phyloP scores from a whole-genome alignment of 2,329 filamentous ascomycete species.

The Fusarium vanettenii region DNA sequence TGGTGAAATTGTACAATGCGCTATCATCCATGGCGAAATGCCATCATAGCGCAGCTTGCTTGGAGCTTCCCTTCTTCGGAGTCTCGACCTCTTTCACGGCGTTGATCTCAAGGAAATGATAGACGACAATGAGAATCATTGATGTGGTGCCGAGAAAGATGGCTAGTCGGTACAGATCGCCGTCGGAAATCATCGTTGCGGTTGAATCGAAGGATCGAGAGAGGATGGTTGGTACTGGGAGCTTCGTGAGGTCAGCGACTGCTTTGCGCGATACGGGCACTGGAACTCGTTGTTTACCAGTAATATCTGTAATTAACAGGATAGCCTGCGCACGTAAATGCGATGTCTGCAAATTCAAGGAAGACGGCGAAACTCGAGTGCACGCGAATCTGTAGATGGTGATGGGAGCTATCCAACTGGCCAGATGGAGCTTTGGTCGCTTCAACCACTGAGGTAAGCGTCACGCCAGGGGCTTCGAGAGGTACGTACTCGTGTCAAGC shows the following conservation, averaged over 20 bases:
- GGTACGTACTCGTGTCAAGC: constrained; percentile 36
- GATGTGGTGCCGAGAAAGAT: constrained; percentile 91
- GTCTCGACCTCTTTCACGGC: constrained; percentile 51
- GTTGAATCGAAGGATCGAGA: constrained; percentile 7
- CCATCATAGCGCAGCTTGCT: constrained; percentile 31
- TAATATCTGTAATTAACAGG: background rate
- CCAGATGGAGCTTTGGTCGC: constrained; percentile 43
- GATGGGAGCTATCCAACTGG: constrained; percentile 39
- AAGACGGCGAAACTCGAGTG: background rate
- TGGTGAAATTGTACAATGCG: constrained; percentile 27
- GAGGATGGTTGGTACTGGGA: constrained; percentile 5
- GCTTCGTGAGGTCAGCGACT: constrained; percentile 29
- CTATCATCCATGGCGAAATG: constrained; percentile 1
- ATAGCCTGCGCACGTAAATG: background rate
- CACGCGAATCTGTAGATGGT: constrained; percentile 17
- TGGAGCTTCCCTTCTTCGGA: constrained; percentile 20
- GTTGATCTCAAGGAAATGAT: constrained; percentile 97
- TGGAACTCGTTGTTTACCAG: constrained; percentile 1
- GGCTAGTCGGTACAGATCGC: constrained; percentile 89
- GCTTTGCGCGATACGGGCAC: background rate
- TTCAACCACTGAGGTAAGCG: constrained; percentile 20
- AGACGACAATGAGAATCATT: constrained; percentile 93
- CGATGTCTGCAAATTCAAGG: background rate
- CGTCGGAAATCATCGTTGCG: constrained; percentile 90
- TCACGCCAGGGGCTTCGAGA: background rate